Conservation (phyloP, 805 yeast species). For the Monosporozyma servazzii region DNA sequence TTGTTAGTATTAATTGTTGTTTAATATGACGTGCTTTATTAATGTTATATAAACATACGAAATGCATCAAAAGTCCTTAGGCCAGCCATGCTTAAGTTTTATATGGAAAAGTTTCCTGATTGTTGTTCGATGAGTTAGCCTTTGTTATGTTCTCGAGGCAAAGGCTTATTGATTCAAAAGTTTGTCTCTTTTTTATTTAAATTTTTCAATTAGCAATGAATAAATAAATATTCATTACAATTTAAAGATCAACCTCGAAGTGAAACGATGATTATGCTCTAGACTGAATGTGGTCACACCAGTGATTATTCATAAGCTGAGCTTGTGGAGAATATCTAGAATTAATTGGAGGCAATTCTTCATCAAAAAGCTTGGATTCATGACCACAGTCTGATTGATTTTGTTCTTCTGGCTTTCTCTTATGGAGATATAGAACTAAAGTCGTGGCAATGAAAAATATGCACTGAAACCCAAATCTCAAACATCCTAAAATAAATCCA, state of each 20-base stretch:
- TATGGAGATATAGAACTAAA: conserved; percentile 8
- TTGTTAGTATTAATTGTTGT: conserved; percentile 1
- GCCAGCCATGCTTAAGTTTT: conserved; percentile 20
- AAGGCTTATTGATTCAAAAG: background rate
- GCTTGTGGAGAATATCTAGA: background rate
- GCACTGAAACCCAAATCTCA: conserved; percentile 12
- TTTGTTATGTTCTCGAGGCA: background rate
- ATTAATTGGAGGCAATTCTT: background rate
- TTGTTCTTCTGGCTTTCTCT: conserved; percentile 5
- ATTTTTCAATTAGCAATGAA: background rate
- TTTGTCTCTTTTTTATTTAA: background rate
- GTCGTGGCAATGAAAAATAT: conserved; percentile 7
- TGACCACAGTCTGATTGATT: background rate
- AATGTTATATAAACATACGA: conserved; percentile 35
- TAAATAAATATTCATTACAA: background rate
- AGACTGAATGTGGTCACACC: background rate
- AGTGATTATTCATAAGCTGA: background rate
- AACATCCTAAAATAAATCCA: conserved; percentile 16
- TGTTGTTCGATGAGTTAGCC: background rate
- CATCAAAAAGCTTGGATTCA: background rate
- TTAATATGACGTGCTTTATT: background rate
- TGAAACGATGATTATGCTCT: background rate
- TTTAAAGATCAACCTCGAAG: background rate
- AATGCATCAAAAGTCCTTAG: conserved; percentile 62
- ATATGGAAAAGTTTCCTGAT: background rate